Percentiles rank a stretch among this genome's conserved stretches.
Conservation (phyloP, 805 yeast genomes). For the Blastobotrys terrestris region DNA sequence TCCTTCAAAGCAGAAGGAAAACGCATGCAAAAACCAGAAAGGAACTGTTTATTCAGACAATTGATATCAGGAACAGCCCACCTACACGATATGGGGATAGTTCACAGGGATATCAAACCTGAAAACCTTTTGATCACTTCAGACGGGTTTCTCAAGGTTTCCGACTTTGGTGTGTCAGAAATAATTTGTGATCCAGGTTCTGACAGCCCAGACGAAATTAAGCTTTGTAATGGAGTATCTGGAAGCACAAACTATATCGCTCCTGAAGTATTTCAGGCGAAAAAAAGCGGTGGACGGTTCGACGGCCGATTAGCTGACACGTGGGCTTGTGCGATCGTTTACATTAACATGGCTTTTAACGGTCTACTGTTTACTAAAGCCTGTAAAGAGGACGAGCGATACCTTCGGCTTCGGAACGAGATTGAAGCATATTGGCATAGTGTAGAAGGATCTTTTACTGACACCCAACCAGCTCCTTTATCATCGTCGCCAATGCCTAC, state of each 20-base stretch:
- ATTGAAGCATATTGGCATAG: slow-evolving; percentile 14
- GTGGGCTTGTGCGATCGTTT: slow-evolving; percentile 92
- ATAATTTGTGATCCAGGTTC: slow-evolving; percentile 42
- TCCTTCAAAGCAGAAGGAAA: slow-evolving; percentile 74
- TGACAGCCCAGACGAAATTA: slow-evolving; percentile 29
- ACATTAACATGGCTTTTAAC: slow-evolving; percentile 66
- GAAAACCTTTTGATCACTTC: slow-evolving; percentile 74
- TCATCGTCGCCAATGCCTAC: not conserved
- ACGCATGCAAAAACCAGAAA: slow-evolving; percentile 74
- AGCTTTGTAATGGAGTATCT: slow-evolving; percentile 60
- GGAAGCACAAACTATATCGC: slow-evolving; percentile 90
- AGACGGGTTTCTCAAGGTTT: slow-evolving; percentile 67
- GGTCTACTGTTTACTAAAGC: slow-evolving; percentile 29
- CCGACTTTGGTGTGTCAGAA: slow-evolving; percentile 81
- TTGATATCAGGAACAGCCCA: slow-evolving; percentile 74
- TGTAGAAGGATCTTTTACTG: slow-evolving; percentile 4
- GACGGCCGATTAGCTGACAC: slow-evolving; percentile 81
- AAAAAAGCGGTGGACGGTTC: slow-evolving; percentile 39
- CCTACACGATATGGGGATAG: slow-evolving; percentile 87
- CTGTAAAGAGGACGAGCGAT: slow-evolving; percentile 22
- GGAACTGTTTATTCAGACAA: slow-evolving; percentile 88
- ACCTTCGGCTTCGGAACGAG: slow-evolving; percentile 12
- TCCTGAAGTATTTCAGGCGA: slow-evolving; percentile 60
- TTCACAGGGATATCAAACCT: slow-evolving; percentile 85
- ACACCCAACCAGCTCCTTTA: not conserved